Evolutionary conservation across 2,329 filamentous ascomycete species (phyloP), one percentile per base, ranked within the genome.

Genomic region (Scedosporium apiospermum): DNA sequence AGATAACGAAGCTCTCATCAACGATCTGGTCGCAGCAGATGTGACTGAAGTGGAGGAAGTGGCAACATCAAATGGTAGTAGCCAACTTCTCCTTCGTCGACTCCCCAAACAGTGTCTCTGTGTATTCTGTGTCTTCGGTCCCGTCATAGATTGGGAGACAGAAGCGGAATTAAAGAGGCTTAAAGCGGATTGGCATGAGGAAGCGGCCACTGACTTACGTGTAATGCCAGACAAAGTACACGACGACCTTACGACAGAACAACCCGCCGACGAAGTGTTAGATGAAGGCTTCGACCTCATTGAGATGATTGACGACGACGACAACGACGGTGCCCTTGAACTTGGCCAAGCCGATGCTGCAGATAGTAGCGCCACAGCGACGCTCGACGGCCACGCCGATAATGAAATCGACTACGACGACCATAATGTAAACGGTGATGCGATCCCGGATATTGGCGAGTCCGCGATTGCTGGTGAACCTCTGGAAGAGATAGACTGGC

Each of bases 401-500:
- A 63, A 63, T 21, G 62, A 63, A 57, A 61, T 63, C 51, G 58
- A 60, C 62, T 63, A 57, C 30, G 58, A 63, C 6, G 62, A 63
- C 38, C 38, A 46, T n/a, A 49, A 61, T 26, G 16, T 46, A 38
- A 42, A 26, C 38, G 57, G 58, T n/a, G 44, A 30, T 26, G 16
- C 53, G 34, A 58, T 44, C 38, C 34, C n/a, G 5, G 57, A 23
- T 7, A 30, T 44, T 18, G 18, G 14, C 42, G 34, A 44, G 38
- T 34, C n/a, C 12, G 27, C 18, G 12, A 18, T 49, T 12, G 18
- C 34, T 27, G 61, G 41, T 14, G 57, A 57, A 23, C 42, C 23
- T 23, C 49, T 67, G 2, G 67, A 63, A 41, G 69, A 70, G 58
- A 69, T 70, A 57, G 68, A 70, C 41, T 70, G 69, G 69, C 63